Evolutionary conservation across 306 rosid species (phyloP), one percentile per base, ranked within the genome.

Genomic region (Clitoria ternatea): DNA sequence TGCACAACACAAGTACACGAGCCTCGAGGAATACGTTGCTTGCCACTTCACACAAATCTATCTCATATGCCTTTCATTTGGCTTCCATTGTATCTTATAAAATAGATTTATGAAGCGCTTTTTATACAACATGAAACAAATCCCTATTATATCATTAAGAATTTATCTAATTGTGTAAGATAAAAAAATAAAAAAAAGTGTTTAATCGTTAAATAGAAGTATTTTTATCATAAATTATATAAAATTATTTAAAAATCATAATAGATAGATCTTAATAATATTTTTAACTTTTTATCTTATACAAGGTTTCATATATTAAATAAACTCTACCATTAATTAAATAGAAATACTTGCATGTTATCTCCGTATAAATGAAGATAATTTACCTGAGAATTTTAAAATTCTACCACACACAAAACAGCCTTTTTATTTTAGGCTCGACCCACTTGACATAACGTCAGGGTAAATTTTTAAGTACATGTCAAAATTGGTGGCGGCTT

Each of bases 1-100:
- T 67, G 79, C 45, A 66, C 61, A 57, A 40, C 20, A 37, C 37
- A 49, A 61, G 30, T 48, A 50, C 78, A 23, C 43, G 29, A 72
- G n/a, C 36, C 70, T 66, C 66, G 27, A 23, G 36, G 66, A 30
- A 48, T 56, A 57, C 65, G 10, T 37, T 59, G 13, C 1, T 37
- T 59, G 13, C 1, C 66, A 73, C 78, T 10, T 37, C 14, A 17
- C 78, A 62, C 1, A 70, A 24, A 20, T 56, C n/a, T n/a, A n/a
- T n/a, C n/a, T n/a, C n/a, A n/a, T n/a, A n/a, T n/a, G n/a, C n/a
- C n/a, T n/a, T 19, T 35, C 62, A 24, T 64, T 26, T 50, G 48
- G 20, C 15, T 74, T 74, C 29, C 66, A 29, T 12, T 49, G 6
- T 33, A 33, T 10, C 9, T 11, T 35, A 35, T 30, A 13, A 45